A percentile compares a stretch with the other conserved stretches of the same genome.
phyloP scores from a whole-genome alignment of 2,329 filamentous ascomycete genomes.

The Talaromyces islandicus region DNA sequence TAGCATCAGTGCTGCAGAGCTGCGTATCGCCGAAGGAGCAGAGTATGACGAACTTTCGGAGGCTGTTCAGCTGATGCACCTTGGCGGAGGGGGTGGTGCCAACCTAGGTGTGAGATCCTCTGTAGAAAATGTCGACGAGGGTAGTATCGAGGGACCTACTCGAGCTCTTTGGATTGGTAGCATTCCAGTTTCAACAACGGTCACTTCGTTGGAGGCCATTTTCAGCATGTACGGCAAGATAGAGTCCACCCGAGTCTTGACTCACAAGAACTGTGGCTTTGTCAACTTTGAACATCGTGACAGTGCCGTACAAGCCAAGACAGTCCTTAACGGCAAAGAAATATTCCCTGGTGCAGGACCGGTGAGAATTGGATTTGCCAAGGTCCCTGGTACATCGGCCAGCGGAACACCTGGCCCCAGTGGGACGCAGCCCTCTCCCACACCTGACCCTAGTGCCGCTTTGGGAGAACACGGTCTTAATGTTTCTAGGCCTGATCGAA shows the following conservation, averaged over 20 bases:
- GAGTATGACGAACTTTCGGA: conserved; percentile 76
- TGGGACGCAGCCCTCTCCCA: conserved; percentile 82
- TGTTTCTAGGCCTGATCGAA: conserved; percentile 23
- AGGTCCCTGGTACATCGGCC: conserved; percentile 80
- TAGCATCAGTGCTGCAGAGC: conserved; percentile 67
- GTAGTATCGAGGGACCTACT: conserved; percentile 79
- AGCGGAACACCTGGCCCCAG: conserved; percentile 78
- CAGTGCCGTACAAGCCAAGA: conserved; percentile 83
- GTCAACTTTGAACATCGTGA: conserved; percentile 94
- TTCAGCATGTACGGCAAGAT: conserved; percentile 92
- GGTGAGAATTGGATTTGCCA: conserved; percentile 93
- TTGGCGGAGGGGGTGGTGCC: conserved; percentile 35
- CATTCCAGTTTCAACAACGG: conserved; percentile 93
- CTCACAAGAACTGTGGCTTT: conserved; percentile 98
- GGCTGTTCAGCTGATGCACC: conserved; percentile 73
- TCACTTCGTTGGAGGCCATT: conserved; percentile 88
- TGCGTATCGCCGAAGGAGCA: conserved; percentile 66
- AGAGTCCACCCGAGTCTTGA: conserved; percentile 84
- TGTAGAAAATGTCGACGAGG: conserved; percentile 67
- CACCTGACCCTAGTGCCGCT: conserved; percentile 70
- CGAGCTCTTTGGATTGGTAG: conserved; percentile 95
- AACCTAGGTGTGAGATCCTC: conserved; percentile 59
- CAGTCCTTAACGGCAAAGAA: conserved; percentile 87
- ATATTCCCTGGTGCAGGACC: conserved; percentile 96
- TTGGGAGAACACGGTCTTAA: conserved; percentile 20